Percentiles rank a stretch among this genome's conserved stretches.
Evolutionary conservation across 768 basidiomycete genomes (phyloP).

Genomic region (Austroboletus eburneus): DNA sequence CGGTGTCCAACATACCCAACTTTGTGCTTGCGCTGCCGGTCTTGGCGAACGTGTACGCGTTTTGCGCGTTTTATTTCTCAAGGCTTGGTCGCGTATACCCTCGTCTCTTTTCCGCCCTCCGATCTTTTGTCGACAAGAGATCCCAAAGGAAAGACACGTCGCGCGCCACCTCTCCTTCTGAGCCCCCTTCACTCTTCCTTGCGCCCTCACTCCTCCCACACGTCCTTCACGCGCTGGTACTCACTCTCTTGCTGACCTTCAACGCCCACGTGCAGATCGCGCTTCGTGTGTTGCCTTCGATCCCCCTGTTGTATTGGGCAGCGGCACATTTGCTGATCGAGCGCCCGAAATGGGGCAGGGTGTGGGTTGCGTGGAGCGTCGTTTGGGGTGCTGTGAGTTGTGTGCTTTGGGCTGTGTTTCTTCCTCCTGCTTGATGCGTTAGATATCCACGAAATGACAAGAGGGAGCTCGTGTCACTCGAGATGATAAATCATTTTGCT

Average conservation of each 20-base stretch:
- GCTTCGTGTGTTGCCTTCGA: constrained; percentile 67
- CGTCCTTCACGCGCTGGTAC: constrained; percentile 64
- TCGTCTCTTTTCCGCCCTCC: background rate
- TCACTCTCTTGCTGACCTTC: constrained; percentile 65
- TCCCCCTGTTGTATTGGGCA: constrained; percentile 86
- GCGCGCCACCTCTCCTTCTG: too few relatives aligned
- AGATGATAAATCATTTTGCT: too few relatives aligned
- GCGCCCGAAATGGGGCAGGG: constrained; percentile 42
- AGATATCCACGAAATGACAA: too few relatives aligned
- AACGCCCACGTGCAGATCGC: constrained; percentile 85
- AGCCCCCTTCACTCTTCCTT: constrained; percentile 32
- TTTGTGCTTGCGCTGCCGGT: constrained; percentile 77
- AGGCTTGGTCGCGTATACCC: constrained; percentile 1
- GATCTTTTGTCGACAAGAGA: background rate
- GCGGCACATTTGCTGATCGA: constrained; percentile 62
- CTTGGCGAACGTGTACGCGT: constrained; percentile 44
- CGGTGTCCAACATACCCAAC: constrained; percentile 77
- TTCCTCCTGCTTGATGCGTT: constrained; percentile 79
- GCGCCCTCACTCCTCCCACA: constrained; percentile 55
- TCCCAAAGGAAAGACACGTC: constrained; percentile 1
- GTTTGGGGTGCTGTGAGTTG: constrained; percentile 70
- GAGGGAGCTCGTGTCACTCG: too few relatives aligned
- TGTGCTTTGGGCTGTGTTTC: constrained; percentile 78
- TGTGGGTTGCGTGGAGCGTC: constrained; percentile 76
- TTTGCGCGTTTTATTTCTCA: constrained; percentile 25